Evolutionary conservation across 176 grass and related monocot species (phyloP).

Genomic region (Raddia distichophylla): DNA sequence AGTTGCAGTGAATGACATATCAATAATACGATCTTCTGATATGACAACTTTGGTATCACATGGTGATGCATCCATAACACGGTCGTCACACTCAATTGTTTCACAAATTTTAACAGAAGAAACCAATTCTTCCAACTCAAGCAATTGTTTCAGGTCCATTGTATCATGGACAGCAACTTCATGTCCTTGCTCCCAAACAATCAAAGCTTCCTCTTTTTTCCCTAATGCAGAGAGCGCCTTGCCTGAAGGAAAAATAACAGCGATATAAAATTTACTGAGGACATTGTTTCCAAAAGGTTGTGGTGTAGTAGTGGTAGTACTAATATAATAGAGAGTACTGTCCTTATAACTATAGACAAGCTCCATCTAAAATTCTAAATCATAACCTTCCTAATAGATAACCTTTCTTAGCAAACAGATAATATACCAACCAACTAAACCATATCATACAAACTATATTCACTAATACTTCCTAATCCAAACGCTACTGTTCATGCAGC

Average conservation of each 20-base stretch:
- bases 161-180: slow-evolving; percentile 72
- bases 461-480: no score
- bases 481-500: no score
- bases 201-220: slow-evolving; percentile 81
- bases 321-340: no score
- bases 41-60: slow-evolving; percentile 96
- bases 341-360: no score
- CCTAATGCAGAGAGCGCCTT: slow-evolving; percentile 77
- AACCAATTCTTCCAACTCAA: slow-evolving; percentile 87
- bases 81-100: slow-evolving; percentile 43
- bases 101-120: slow-evolving; percentile 59
- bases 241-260: slow-evolving; percentile 50
- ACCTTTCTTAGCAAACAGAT: no score
- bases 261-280: neutral
- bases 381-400: no score
- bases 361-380: no score
- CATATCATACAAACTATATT: no score
- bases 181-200: slow-evolving; percentile 86
- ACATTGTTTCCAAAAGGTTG: neutral
- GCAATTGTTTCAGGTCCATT: slow-evolving; percentile 84
- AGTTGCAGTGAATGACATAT: slow-evolving; percentile 35
- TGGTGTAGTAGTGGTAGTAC: no score
- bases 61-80: slow-evolving; percentile 50
- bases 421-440: no score
- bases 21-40: slow-evolving; percentile 68